phyloP scores from a whole-genome alignment of 768 basidiomycete species.

The Tremella fuciformis region DNA sequence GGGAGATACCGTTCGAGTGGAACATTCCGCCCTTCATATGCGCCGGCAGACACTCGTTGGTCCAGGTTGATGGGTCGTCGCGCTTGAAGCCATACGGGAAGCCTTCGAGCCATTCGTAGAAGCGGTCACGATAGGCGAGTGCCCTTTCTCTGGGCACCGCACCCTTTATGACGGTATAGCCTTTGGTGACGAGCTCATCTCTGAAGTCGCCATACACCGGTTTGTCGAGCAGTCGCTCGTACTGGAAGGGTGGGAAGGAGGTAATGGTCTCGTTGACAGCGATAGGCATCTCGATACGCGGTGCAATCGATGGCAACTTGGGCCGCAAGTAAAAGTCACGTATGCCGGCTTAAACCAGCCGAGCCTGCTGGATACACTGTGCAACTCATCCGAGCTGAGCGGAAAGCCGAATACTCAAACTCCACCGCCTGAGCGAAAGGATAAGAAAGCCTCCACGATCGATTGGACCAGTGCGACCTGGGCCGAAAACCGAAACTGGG shows the following conservation, averaged over 20 bases:
- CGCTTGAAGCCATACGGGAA: conserved; percentile 49
- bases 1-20: conserved; percentile 23
- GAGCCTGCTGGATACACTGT: too few relatives aligned
- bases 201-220: conserved; percentile 25
- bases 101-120: conserved; percentile 44
- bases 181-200: conserved; percentile 24
- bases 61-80: conserved; percentile 41
- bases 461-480: too few relatives aligned
- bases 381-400: too few relatives aligned
- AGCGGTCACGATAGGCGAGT: conserved; percentile 25
- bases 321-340: too few relatives aligned
- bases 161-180: conserved; percentile 29
- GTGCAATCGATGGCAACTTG: too few relatives aligned
- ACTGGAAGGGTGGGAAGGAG: conserved; percentile 20
- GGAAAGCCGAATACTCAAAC: too few relatives aligned
- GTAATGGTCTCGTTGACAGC: too few relatives aligned
- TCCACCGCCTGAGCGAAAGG: too few relatives aligned
- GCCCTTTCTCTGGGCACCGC: conserved; percentile 33
- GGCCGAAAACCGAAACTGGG: too few relatives aligned
- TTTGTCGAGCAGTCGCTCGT: conserved; percentile 17
- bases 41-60: conserved; percentile 36
- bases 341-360: too few relatives aligned
- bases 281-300: too few relatives aligned
- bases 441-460: too few relatives aligned
- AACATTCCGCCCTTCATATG: conserved; percentile 41